Conservation (phyloP, 805 yeast species). For the Ogataea nonfermentans region DNA sequence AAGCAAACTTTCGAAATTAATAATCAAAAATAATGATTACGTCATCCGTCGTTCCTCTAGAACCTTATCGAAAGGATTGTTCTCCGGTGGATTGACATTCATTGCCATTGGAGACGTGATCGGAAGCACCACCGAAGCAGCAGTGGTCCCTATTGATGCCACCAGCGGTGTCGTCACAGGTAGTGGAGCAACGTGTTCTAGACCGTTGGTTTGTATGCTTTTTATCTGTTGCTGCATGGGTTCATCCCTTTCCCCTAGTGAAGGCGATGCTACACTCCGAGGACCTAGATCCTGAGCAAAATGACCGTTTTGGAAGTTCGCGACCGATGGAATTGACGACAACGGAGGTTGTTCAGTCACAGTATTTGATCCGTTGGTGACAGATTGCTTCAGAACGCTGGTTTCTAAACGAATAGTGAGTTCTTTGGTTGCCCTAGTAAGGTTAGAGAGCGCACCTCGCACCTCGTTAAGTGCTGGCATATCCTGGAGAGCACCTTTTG, state of each 20-base stretch:
- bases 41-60: slow-evolving; percentile 4
- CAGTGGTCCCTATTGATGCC: slow-evolving; percentile 36
- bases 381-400: slow-evolving; percentile 44
- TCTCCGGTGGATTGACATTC: slow-evolving; percentile 13
- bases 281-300: background rate
- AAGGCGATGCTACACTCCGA: slow-evolving; percentile 3
- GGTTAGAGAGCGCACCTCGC: slow-evolving; percentile 71
- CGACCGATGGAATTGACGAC: slow-evolving; percentile 37
- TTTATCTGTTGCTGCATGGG: slow-evolving; percentile 27
- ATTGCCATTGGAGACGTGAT: slow-evolving; percentile 27
- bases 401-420: slow-evolving; percentile 81
- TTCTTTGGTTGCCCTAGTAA: slow-evolving; percentile 89
- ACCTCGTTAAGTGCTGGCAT: slow-evolving; percentile 77
- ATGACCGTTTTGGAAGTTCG: slow-evolving; percentile 26
- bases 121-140: slow-evolving; percentile 36
- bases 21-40: too few species aligned
- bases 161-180: slow-evolving; percentile 37
- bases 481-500: slow-evolving; percentile 79
- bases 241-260: slow-evolving; percentile 7
- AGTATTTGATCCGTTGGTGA: slow-evolving; percentile 21
- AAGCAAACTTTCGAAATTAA: background rate
- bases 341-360: slow-evolving; percentile 35
- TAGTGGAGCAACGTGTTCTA: slow-evolving; percentile 15
- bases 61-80: slow-evolving; percentile 27
- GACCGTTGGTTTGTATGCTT: slow-evolving; percentile 17